phyloP scores from a whole-genome alignment of 768 basidiomycete species.

The Pleurotus cornucopiae region DNA sequence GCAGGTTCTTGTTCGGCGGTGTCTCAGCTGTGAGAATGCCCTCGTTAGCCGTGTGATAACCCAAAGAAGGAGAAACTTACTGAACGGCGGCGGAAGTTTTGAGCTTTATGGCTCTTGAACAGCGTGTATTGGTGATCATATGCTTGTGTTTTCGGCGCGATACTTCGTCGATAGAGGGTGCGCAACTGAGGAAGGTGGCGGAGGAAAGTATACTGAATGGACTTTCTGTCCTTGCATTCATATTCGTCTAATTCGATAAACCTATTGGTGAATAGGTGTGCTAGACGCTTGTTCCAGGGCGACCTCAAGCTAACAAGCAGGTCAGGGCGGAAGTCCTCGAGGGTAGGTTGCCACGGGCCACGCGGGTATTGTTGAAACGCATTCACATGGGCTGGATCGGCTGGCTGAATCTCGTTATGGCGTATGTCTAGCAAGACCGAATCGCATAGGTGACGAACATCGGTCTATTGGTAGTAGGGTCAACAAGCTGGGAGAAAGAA shows the following conservation, averaged over 20 bases:
- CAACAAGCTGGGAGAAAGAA: too few relatives aligned
- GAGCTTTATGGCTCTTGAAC: too few relatives aligned
- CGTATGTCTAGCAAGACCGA: neutral
- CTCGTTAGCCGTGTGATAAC: too few relatives aligned
- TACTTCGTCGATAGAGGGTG: neutral
- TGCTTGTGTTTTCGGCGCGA: too few relatives aligned
- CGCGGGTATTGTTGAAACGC: neutral
- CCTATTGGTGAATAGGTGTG: neutral
- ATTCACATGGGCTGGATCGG: neutral
- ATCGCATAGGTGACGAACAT: neutral
- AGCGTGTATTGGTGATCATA: too few relatives aligned
- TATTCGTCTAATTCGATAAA: neutral
- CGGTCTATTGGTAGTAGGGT: neutral
- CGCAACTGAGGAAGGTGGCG: neutral
- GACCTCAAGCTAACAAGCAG: neutral
- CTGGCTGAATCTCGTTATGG: neutral
- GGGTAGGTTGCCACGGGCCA: neutral
- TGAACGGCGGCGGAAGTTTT: too few relatives aligned
- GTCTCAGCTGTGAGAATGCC: neutral
- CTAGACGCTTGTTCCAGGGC: neutral
- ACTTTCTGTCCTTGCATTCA: neutral
- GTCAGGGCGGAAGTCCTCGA: neutral
- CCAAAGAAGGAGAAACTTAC: too few relatives aligned
- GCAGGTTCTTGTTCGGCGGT: neutral
- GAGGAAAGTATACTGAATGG: neutral